These are phyloP conservation scores for Aspergillus arachidicola DNA, from an alignment of 2,329 filamentous ascomycete species.

Conservation along the genomic window DNA sequence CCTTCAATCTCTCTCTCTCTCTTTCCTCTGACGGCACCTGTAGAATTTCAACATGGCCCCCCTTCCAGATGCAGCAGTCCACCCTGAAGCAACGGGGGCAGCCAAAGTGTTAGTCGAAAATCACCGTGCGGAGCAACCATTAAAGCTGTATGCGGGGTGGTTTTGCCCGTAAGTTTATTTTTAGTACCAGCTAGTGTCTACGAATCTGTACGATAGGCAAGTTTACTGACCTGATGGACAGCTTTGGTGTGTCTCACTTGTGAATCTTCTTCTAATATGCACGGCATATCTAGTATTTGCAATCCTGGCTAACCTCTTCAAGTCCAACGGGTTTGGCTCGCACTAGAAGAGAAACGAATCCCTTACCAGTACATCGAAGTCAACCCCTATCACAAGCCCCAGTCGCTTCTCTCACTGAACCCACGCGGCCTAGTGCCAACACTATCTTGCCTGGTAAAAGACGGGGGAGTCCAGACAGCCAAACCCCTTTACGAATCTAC, in stretches of 20 bases:
- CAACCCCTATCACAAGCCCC: slow-evolving; percentile 75
- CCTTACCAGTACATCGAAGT: slow-evolving; percentile 76
- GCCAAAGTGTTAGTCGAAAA: slow-evolving; percentile 42
- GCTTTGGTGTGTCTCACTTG: slow-evolving; percentile 34
- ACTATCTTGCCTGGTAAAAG: slow-evolving; percentile 44
- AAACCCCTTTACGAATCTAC: slow-evolving; percentile 73
- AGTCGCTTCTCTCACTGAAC: slow-evolving; percentile 70
- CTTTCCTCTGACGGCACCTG: neutral
- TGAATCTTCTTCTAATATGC: neutral
- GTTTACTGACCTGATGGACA: slow-evolving; percentile 9
- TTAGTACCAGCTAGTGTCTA: neutral
- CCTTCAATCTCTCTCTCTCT: neutral
- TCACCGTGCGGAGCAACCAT: slow-evolving; percentile 36
- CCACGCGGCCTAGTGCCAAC: slow-evolving; percentile 76
- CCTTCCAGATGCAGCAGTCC: slow-evolving; percentile 46
- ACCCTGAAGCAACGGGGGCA: slow-evolving; percentile 48
- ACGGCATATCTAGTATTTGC: neutral
- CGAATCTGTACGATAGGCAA: neutral
- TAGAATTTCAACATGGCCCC: slow-evolving; percentile 23
- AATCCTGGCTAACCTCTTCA: slow-evolving; percentile 10
- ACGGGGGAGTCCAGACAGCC: slow-evolving; percentile 26
- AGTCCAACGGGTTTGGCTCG: slow-evolving; percentile 72
- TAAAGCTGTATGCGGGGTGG: slow-evolving; percentile 73
- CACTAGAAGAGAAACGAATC: slow-evolving; percentile 72
- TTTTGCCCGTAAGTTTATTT: slow-evolving; percentile 60